Evolutionary conservation across 1,284 basidiomycete genomes (phyloP).

Genomic region (Athelia psychrophila): DNA sequence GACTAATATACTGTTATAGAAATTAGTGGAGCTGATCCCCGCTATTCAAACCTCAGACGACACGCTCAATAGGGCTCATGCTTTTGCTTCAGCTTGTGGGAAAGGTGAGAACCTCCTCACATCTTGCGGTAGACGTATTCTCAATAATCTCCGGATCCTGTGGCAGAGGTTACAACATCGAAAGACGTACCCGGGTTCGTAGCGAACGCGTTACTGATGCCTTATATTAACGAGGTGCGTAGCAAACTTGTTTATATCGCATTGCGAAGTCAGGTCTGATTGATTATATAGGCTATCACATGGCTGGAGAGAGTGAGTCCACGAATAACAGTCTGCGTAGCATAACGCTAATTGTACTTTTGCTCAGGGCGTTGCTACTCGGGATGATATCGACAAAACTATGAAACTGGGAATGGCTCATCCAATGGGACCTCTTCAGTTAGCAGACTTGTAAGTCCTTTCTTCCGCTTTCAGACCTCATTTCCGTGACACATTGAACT

Average conservation of each 20-base stretch:
- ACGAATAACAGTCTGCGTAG: too few relatives aligned
- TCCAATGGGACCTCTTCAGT: conserved; percentile 90
- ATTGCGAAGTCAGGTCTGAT: too few relatives aligned
- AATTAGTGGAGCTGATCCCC: conserved; percentile 90
- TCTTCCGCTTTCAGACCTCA: conserved; percentile 1
- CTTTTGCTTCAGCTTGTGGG: conserved; percentile 87
- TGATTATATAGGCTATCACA: conserved; percentile 73
- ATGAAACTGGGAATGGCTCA: conserved; percentile 94
- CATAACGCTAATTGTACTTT: too few relatives aligned
- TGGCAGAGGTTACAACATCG: conserved; percentile 80
- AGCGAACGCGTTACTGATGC: conserved; percentile 86
- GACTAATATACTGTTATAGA: conserved; percentile 47
- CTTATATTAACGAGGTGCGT: conserved; percentile 83
- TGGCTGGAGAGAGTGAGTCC: conserved; percentile 74
- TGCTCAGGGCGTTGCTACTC: conserved; percentile 77
- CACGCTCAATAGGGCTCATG: conserved; percentile 73
- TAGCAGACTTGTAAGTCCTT: conserved; percentile 45
- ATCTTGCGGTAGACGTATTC: neutral
- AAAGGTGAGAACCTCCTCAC: conserved; percentile 58
- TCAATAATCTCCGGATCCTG: conserved; percentile 1
- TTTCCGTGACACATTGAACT: too few relatives aligned
- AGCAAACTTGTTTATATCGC: neutral
- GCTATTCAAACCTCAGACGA: conserved; percentile 86
- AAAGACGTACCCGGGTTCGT: conserved; percentile 92
- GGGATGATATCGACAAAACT: conserved; percentile 95